phyloP scores from a whole-genome alignment of 2,329 filamentous ascomycete species.

The Conoideocrella luteorostrata region DNA sequence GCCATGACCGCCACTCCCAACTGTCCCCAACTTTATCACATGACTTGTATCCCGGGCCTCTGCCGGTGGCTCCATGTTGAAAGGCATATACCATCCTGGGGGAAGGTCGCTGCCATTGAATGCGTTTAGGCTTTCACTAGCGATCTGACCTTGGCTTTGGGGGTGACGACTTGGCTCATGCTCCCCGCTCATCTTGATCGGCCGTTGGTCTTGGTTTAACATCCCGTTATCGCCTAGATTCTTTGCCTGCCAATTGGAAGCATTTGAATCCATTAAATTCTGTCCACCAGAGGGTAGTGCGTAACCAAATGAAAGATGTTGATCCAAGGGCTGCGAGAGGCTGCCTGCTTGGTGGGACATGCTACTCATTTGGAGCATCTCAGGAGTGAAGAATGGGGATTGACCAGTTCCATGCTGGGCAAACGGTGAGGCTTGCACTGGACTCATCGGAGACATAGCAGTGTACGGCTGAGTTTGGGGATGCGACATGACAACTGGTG shows the following conservation, averaged over 20 bases:
- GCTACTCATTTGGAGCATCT: constrained; percentile 44
- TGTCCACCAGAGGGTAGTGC: background rate
- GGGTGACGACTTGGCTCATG: constrained; percentile 21
- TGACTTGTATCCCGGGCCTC: constrained; percentile 42
- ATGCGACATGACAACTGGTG: constrained; percentile 34
- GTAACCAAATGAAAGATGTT: constrained; percentile 64
- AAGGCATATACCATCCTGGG: constrained; percentile 86
- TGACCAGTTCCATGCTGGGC: constrained; percentile 28
- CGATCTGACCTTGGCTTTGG: constrained; percentile 14
- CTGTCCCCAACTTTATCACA: constrained; percentile 32
- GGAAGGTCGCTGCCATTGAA: constrained; percentile 38
- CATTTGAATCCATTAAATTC: constrained; percentile 35
- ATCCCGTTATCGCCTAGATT: background rate
- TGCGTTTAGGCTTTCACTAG: constrained; percentile 15
- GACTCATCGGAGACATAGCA: constrained; percentile 46
- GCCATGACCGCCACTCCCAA: constrained; percentile 6
- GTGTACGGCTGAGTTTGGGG: constrained; percentile 37
- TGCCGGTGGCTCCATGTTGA: constrained; percentile 77
- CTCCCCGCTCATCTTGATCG: constrained; percentile 20
- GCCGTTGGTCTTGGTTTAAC: constrained; percentile 18
- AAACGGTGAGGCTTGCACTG: constrained; percentile 35
- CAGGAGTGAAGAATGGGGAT: constrained; percentile 39
- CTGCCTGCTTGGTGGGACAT: constrained; percentile 42
- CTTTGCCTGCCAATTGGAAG: constrained; percentile 5
- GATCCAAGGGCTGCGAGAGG: constrained; percentile 63